phyloP scores from a whole-genome alignment of 345 rosid species.

The Populus tremula region DNA sequence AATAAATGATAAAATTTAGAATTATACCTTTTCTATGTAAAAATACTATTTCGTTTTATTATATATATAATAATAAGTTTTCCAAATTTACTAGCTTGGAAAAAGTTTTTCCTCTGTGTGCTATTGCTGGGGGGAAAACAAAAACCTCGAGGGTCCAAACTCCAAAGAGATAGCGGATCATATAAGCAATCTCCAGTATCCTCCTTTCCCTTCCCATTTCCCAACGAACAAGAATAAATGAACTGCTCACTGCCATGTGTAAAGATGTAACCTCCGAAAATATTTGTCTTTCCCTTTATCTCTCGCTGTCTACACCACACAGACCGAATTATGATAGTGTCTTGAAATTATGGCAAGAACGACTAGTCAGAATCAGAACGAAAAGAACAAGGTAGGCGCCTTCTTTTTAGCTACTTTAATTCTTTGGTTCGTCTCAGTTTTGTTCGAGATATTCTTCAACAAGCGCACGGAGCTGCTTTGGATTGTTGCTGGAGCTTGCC shows the following conservation, averaged over 20 bases:
- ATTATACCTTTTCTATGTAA: too few species aligned
- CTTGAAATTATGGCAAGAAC: conserved; percentile 29
- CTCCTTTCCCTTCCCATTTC: too few species aligned
- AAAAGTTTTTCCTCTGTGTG: too few species aligned
- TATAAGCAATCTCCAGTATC: neutral
- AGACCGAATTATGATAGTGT: neutral
- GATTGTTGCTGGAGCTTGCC: conserved; percentile 50
- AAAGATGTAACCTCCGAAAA: neutral
- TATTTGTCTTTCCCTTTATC: neutral
- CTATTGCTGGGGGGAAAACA: too few species aligned
- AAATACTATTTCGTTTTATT: too few species aligned
- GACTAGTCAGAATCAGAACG: conserved; percentile 16
- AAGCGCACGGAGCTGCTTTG: conserved; percentile 47
- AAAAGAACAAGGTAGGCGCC: conserved; percentile 39
- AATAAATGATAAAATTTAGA: too few species aligned
- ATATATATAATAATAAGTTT: too few species aligned
- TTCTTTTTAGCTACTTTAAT: conserved; percentile 85
- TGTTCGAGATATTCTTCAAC: conserved; percentile 73
- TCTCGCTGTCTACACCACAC: too few species aligned
- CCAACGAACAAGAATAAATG: neutral
- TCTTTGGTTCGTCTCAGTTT: conserved; percentile 72
- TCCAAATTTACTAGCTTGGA: too few species aligned
- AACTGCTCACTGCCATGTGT: neutral
- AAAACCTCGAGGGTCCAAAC: neutral
- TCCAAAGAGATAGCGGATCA: neutral